Percentiles rank a stretch among this genome's conserved stretches.
phyloP scores from a whole-genome alignment of 805 yeast species.

The Nakazawaea anatomiae region DNA sequence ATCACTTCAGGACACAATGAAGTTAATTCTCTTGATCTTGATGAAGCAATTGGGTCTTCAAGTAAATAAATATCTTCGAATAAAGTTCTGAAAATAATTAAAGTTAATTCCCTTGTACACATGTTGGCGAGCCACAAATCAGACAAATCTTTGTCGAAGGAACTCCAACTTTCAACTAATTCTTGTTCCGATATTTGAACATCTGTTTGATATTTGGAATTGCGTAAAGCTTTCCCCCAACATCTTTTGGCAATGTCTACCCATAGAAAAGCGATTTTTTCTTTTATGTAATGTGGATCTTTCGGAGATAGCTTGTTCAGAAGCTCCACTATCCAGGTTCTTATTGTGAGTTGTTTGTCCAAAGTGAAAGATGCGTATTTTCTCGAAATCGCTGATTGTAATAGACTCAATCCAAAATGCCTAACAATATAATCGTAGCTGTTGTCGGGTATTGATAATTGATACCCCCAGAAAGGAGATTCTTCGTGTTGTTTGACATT shows the following conservation, averaged over 20 bases:
- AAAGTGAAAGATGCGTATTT: constrained; percentile 50
- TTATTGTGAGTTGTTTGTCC: constrained; percentile 58
- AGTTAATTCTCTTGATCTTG: constrained; percentile 67
- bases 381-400: constrained; percentile 64
- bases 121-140: constrained; percentile 65
- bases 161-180: constrained; percentile 66
- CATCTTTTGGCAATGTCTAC: constrained; percentile 82
- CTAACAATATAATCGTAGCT: constrained; percentile 66
- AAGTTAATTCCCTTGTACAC: constrained; percentile 66
- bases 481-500: constrained; percentile 70
- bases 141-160: constrained; percentile 77
- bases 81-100: constrained; percentile 74
- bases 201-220: constrained; percentile 23
- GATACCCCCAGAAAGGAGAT: constrained; percentile 90
- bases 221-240: constrained; percentile 75
- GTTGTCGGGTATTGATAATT: constrained; percentile 62
- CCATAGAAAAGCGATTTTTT: constrained; percentile 87
- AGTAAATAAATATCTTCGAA: constrained; percentile 90
- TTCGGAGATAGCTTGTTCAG: constrained; percentile 48
- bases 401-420: constrained; percentile 81
- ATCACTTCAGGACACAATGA: constrained; percentile 82
- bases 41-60: constrained; percentile 87
- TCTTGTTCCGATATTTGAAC: constrained; percentile 36
- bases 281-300: constrained; percentile 88
- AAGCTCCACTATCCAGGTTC: constrained; percentile 82